Base-by-base conservation (phyloP, 441 rosid genomes). In the Biscutella laevigata region DNA sequence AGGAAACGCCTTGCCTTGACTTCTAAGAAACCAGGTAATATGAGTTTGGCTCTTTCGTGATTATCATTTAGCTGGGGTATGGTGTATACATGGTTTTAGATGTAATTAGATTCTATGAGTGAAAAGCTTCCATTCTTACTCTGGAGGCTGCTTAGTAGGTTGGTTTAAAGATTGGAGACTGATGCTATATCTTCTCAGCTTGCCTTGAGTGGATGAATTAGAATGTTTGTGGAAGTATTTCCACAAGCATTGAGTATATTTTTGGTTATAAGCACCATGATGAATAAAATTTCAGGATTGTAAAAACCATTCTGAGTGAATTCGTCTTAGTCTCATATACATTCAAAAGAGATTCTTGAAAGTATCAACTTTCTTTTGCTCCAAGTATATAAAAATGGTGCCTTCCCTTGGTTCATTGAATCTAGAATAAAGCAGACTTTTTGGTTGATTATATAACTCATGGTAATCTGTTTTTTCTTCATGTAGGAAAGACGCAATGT, bases 1-100 rank as follows among this genome's bases (percentile, higher is more conserved):
- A 80, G 97, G 80, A 89, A 84, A 61, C 71, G 72, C 39, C 95
- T 89, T 16, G 97, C 97, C 4, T 90, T 89, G 74, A 89, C 90
- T 13, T 89, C 97, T 12, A 89, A 89, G 81, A 89, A 80, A 67
- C 97, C 97, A 40, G 97, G 97, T n/a, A n/a, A n/a, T 30, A 1
- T 49, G 2, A 50, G 47, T 14, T 42, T 27, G 26, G 14, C 32
- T 48, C 6, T 13, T 4, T 27, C 13, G 16, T 51, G 13, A 6
- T 28, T 13, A 13, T 27, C 17, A 26, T 29, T 14, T 13, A 14
- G 51, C 17, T 61, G 2, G 19, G 41, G 22, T 9, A 4, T 30
- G 29, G 9, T 45, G 20, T 2, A n/a, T n/a, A n/a, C n/a, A 30
- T 59, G 29, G 17, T 29, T 48, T n/a, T 21, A 3, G 25, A 12